Conservation (phyloP, 179 eudicot species). For the Corrigiola litoralis region DNA sequence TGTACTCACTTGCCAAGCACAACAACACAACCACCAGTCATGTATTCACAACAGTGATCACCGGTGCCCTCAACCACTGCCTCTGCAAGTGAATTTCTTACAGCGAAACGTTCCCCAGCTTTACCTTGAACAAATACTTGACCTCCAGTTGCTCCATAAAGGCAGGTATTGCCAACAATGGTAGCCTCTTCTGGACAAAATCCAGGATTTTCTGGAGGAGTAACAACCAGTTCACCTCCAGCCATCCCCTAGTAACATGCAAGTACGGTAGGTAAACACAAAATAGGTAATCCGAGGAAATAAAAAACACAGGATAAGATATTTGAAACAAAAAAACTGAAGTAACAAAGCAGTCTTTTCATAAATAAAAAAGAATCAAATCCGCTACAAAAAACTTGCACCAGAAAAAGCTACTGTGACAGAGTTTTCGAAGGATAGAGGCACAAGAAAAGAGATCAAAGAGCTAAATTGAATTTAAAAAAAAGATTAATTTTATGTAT, state of each 20-base stretch:
- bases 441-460: too few species aligned
- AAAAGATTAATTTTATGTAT: too few species aligned
- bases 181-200: slow-evolving; percentile 92
- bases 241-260: slow-evolving; percentile 77
- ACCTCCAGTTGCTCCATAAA: slow-evolving; percentile 99
- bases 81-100: slow-evolving; percentile 94
- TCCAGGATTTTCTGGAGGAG: slow-evolving; percentile 79
- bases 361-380: too few species aligned
- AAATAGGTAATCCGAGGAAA: background rate
- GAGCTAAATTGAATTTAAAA: background rate
- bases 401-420: background rate
- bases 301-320: background rate
- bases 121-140: slow-evolving; percentile 90
- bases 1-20: slow-evolving; percentile 85
- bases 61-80: slow-evolving; percentile 98
- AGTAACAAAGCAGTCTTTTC: background rate
- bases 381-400: background rate
- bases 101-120: slow-evolving; percentile 99
- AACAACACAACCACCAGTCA: slow-evolving; percentile 98
- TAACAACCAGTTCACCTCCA: slow-evolving; percentile 88
- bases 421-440: background rate
- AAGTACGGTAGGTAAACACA: background rate
- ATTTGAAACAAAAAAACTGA: background rate
- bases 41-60: slow-evolving; percentile 96
- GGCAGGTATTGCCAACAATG: slow-evolving; percentile 91